Evolutionary conservation across 768 basidiomycete species (phyloP).

Genomic region (Tylopilus subfusipes): DNA sequence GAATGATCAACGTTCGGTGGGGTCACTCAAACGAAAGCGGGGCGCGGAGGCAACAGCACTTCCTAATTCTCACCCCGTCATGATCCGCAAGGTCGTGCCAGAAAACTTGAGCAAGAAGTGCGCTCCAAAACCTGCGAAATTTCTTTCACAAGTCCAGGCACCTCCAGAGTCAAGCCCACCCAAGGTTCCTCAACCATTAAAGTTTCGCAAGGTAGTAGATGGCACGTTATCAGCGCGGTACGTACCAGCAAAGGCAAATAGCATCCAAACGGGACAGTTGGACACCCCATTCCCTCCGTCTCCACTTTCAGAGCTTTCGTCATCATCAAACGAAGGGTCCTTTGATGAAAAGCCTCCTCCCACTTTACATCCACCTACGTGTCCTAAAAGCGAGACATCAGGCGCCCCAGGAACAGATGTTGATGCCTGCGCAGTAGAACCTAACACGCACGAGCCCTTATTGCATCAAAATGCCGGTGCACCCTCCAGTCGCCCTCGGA

Average conservation of each 20-base stretch:
- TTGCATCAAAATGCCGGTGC: constrained; percentile 10
- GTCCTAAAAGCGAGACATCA: not conserved
- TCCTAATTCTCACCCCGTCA: constrained; percentile 26
- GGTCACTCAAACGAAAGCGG: constrained; percentile 34
- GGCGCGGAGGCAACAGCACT: constrained; percentile 14
- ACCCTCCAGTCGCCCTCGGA: constrained; percentile 33
- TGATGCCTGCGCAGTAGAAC: constrained; percentile 10
- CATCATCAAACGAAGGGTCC: constrained; percentile 18
- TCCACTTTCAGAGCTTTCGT: constrained; percentile 26
- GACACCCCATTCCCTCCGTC: constrained; percentile 6
- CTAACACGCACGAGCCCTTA: not conserved
- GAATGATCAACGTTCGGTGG: constrained; percentile 6
- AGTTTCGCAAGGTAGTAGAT: constrained; percentile 39
- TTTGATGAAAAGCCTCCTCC: constrained; percentile 1
- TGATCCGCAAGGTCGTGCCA: constrained; percentile 37
- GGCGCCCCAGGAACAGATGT: not conserved
- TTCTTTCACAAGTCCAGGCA: constrained; percentile 7
- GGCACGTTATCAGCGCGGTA: constrained; percentile 35
- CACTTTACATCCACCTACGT: not conserved
- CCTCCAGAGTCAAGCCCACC: constrained; percentile 16
- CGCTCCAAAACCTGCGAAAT: constrained; percentile 22
- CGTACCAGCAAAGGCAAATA: constrained; percentile 16
- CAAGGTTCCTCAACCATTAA: constrained; percentile 29
- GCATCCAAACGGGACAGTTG: constrained; percentile 1
- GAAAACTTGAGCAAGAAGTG: constrained; percentile 32